Percentiles rank a stretch among this genome's conserved stretches.
Conservation (phyloP, 2,329 filamentous ascomycete species). For the Ilyonectria mors-panacis region DNA sequence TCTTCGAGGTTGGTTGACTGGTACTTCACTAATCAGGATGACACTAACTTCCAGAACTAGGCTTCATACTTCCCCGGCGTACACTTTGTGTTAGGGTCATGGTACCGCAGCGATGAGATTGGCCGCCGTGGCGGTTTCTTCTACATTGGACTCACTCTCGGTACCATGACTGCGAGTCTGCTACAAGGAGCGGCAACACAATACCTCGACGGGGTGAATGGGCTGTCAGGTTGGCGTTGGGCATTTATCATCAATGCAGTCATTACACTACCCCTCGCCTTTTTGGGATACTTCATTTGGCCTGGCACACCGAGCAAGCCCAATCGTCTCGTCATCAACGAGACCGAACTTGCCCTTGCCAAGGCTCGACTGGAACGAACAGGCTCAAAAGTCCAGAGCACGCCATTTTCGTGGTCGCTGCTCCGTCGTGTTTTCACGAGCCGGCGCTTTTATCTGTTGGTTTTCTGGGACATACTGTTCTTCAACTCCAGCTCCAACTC, state of each 20-base stretch:
- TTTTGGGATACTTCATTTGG: constrained; percentile 37
- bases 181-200: constrained; percentile 34
- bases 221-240: constrained; percentile 36
- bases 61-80: constrained; percentile 38
- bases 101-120: constrained; percentile 39
- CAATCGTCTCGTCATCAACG: constrained; percentile 30
- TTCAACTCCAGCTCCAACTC: constrained; percentile 37
- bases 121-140: constrained; percentile 37
- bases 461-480: constrained; percentile 37
- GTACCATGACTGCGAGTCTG: constrained; percentile 34
- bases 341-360: constrained; percentile 24
- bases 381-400: constrained; percentile 29
- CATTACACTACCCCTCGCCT: constrained; percentile 37
- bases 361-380: constrained; percentile 22
- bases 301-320: constrained; percentile 35
- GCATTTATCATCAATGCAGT: constrained; percentile 39
- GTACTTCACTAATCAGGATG: no score
- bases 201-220: constrained; percentile 33
- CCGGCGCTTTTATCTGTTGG: constrained; percentile 34
- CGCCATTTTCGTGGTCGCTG: constrained; percentile 25
- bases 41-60: neutral
- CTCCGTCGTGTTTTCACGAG: constrained; percentile 34
- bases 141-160: constrained; percentile 36
- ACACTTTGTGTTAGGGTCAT: constrained; percentile 37
- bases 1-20: constrained; percentile 28